phyloP scores from a whole-genome alignment of 2,329 filamentous ascomycete genomes.

The Trichoderma guizhouense region DNA sequence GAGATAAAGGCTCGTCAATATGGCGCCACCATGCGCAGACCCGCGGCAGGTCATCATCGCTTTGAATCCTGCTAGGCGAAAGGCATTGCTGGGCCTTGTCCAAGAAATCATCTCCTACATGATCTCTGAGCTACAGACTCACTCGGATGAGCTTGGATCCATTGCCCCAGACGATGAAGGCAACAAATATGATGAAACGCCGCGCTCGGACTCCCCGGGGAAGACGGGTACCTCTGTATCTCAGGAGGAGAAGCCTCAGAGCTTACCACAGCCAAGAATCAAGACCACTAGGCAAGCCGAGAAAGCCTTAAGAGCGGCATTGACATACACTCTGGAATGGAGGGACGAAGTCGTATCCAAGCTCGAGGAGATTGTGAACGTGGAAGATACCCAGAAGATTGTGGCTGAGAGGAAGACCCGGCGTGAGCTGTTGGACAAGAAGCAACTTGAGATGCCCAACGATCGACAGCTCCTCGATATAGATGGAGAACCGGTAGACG shows the following conservation, averaged over 20 bases:
- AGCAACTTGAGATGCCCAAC: slow-evolving; percentile 33
- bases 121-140: slow-evolving; percentile 48
- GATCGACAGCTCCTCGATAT: slow-evolving; percentile 42
- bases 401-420: slow-evolving; percentile 46
- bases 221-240: background rate
- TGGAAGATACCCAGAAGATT: slow-evolving; percentile 47
- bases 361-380: slow-evolving; percentile 63
- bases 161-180: slow-evolving; percentile 25
- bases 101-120: slow-evolving; percentile 53
- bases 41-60: slow-evolving; percentile 54
- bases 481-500: slow-evolving; percentile 33
- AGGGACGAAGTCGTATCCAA: slow-evolving; percentile 64
- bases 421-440: slow-evolving; percentile 40
- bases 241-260: background rate
- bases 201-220: background rate
- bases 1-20: slow-evolving; percentile 25
- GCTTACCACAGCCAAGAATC: background rate
- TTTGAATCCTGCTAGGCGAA: slow-evolving; percentile 50
- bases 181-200: slow-evolving; percentile 11
- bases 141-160: slow-evolving; percentile 31
- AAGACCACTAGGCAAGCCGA: slow-evolving; percentile 28
- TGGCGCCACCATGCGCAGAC: slow-evolving; percentile 54
- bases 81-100: slow-evolving; percentile 49
- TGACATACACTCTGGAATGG: slow-evolving; percentile 77
- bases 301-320: slow-evolving; percentile 48